Conservation (phyloP, 2,329 filamentous ascomycete species). For the Zymoseptoria ardabiliae region DNA sequence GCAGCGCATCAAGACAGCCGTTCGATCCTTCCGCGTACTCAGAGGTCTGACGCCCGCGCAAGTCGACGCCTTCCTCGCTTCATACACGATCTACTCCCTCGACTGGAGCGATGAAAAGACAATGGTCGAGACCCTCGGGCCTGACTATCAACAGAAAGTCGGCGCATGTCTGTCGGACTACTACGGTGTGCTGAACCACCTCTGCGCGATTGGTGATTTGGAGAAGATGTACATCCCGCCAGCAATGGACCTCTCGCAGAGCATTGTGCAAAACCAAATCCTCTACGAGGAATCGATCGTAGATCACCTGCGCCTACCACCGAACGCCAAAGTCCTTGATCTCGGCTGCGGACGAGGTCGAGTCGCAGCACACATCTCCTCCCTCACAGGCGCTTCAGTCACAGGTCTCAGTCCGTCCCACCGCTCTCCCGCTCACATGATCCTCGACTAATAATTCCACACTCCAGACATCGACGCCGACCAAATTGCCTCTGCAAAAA, state of each 20-base stretch:
- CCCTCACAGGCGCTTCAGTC: conserved; percentile 20
- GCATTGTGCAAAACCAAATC: conserved; percentile 20
- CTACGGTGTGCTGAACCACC: conserved; percentile 25
- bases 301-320: conserved; percentile 20
- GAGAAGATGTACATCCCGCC: conserved; percentile 28
- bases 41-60: conserved; percentile 20
- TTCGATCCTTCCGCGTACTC: conserved; percentile 21
- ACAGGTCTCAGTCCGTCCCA: conserved; percentile 16
- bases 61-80: conserved; percentile 25
- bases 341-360: conserved; percentile 26
- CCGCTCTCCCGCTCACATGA: too few species aligned
- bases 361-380: conserved; percentile 24
- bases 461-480: conserved; percentile 21
- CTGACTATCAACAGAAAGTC: conserved; percentile 22
- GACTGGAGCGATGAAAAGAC: conserved; percentile 24
- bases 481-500: conserved; percentile 21
- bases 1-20: conserved; percentile 20
- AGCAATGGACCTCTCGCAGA: conserved; percentile 17
- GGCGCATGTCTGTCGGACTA: conserved; percentile 24
- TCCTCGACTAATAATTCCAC: too few species aligned
- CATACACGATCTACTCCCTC: conserved; percentile 25
- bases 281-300: conserved; percentile 25
- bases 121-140: conserved; percentile 23
- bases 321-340: conserved; percentile 22
- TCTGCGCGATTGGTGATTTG: conserved; percentile 25